Base-by-base conservation (phyloP, 306 rosid species). In the Phaseolus lunatus region DNA sequence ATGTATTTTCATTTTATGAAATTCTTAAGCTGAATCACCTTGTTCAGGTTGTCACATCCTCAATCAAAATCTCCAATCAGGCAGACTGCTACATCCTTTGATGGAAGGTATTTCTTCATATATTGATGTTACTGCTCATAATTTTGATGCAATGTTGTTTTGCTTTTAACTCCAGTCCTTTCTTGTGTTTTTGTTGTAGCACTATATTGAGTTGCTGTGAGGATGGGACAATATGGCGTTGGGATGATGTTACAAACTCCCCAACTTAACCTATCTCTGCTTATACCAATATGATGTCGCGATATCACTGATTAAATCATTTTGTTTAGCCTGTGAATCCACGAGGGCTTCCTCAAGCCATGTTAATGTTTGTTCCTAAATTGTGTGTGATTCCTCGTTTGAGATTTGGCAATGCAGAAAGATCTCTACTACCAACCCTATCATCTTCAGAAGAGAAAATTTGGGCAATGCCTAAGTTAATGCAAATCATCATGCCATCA, bases 211-310 rank as follows among this genome's bases (percentile, higher is more conserved):
- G 96, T 80, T 88, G 99, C 88, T 92, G 98, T 39, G 98, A 96
- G 77, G 96, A 92, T 18, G 99, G 98, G 69, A 92, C 97, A 18
- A 90, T 96, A 77, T 96, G 99, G 99, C 99, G 97, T 22, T 96
- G 98, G 99, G 99, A 96, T 82, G 94, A 75, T 22, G 71, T 79
- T 33, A 48, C 86, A 54, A 75, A 54, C 59, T 72, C 83, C 35
- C 57, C 70, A 47, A 65, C 33, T 9, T 84, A 71, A 73, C 83
- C 44, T 57, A 1, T 54, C 29, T 45, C 24, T 27, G 37, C 7
- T 15, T 15, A 33, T 53, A 12, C 49, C 20, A 11, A 56, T 16
- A 87, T 24, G 89, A 86, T 81, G 79, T 65, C 54, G 79, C 85
- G 52, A 84, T 72, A 39, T 85, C 85, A 2, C 69, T 70, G 35